A percentile compares a stretch with the other conserved stretches of the same genome.
phyloP scores from a whole-genome alignment of 768 basidiomycete genomes.

The Pholiota microspora region DNA sequence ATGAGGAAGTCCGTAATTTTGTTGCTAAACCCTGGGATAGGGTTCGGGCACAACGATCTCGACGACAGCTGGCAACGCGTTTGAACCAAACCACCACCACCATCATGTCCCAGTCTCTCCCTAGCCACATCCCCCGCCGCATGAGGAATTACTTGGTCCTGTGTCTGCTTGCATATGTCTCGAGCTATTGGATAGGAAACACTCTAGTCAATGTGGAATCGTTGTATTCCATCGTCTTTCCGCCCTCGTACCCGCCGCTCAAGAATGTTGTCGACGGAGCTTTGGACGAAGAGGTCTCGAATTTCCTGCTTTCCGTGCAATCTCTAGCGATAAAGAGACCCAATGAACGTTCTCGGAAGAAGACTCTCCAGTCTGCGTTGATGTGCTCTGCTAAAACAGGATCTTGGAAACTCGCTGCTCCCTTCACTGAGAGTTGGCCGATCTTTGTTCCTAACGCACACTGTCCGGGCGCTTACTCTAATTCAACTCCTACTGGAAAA shows the following conservation, averaged over 20 bases:
- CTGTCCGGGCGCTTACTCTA: slow-evolving; percentile 3
- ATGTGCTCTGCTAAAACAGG: slow-evolving; percentile 8
- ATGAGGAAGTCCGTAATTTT: too few relatives aligned
- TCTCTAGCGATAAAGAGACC: neutral
- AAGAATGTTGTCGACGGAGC: slow-evolving; percentile 5
- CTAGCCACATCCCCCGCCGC: neutral
- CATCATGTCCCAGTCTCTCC: neutral
- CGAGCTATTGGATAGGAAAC: too few relatives aligned
- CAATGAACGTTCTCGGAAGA: neutral
- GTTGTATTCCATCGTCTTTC: neutral
- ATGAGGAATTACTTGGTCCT: neutral
- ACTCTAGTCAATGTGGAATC: neutral
- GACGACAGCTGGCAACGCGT: too few relatives aligned
- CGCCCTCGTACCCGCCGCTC: neutral
- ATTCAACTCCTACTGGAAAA: neutral
- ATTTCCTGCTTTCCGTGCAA: neutral
- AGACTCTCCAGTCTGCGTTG: slow-evolving; percentile 3
- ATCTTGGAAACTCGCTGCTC: neutral
- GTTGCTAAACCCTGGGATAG: too few relatives aligned
- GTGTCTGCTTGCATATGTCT: neutral
- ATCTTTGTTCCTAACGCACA: neutral
- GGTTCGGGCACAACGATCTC: too few relatives aligned
- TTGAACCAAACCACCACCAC: too few relatives aligned
- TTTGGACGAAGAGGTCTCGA: slow-evolving; percentile 3
- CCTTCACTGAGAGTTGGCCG: slow-evolving; percentile 1